phyloP scores from a whole-genome alignment of 768 basidiomycete genomes.

The Coprinellus aureogranulatus region DNA sequence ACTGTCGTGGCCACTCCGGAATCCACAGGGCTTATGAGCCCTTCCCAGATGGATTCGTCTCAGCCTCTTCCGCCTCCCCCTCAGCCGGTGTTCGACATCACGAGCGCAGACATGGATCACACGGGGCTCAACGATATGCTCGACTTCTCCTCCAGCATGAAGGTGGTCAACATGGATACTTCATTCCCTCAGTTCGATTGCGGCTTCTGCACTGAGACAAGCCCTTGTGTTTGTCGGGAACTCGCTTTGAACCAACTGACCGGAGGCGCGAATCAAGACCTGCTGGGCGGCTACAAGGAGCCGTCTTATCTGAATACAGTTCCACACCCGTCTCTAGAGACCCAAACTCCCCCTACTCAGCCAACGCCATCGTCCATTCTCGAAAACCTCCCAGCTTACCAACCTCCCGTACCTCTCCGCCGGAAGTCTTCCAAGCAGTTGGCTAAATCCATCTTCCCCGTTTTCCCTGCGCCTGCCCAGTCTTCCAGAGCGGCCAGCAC shows the following conservation, averaged over 20 bases:
- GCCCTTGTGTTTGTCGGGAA: constrained; percentile 77
- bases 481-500: background rate
- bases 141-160: constrained; percentile 27
- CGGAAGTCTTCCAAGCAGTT: constrained; percentile 42
- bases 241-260: constrained; percentile 42
- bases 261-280: background rate
- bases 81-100: constrained; percentile 19
- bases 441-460: constrained; percentile 54
- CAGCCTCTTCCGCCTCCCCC: background rate
- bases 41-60: background rate
- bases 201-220: constrained; percentile 70
- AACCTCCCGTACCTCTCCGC: constrained; percentile 79
- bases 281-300: background rate
- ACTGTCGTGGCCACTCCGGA: constrained; percentile 1
- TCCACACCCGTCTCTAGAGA: background rate
- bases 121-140: constrained; percentile 28
- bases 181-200: constrained; percentile 57
- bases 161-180: constrained; percentile 22
- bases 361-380: constrained; percentile 53
- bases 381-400: constrained; percentile 75
- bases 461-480: constrained; percentile 29
- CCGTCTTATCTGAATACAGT: background rate
- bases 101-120: constrained; percentile 25
- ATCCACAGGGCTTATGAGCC: background rate
- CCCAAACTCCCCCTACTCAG: background rate